These are phyloP conservation scores for Fabrea salina DNA, from an alignment of 169 alveolate genomes.

Conservation along the genomic window DNA sequence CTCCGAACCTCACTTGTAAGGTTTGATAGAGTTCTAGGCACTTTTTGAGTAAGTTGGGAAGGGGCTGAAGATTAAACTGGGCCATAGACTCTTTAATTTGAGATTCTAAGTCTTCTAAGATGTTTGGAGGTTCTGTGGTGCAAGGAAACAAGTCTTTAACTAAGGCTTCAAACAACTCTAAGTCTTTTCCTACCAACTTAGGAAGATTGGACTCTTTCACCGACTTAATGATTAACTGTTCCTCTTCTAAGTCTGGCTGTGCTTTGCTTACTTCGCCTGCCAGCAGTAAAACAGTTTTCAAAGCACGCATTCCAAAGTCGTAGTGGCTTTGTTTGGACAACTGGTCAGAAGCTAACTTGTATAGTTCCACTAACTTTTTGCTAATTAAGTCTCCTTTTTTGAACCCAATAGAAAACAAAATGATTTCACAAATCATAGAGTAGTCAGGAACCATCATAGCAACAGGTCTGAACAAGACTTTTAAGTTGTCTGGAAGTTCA, in stretches of 20 bases:
- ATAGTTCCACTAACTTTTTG: conserved; percentile 77
- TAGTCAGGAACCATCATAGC: conserved; percentile 88
- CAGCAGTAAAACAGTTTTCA: conserved; percentile 80
- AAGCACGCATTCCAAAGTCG: conserved; percentile 87
- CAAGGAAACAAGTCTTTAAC: conserved; percentile 82
- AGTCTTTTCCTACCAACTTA: conserved; percentile 78
- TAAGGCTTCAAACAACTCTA: conserved; percentile 75
- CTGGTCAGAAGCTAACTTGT: conserved; percentile 80
- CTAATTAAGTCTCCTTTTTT: conserved; percentile 57
- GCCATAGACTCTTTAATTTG: conserved; percentile 46
- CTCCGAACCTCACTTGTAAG: conserved; percentile 68
- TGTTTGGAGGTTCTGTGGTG: conserved; percentile 70
- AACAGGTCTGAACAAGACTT: conserved; percentile 81
- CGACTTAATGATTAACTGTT: conserved; percentile 78
- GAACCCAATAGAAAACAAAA: conserved; percentile 73
- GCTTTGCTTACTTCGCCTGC: conserved; percentile 82
- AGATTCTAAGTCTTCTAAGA: conserved; percentile 57
- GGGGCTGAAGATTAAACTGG: conserved; percentile 31
- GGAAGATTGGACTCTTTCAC: conserved; percentile 86
- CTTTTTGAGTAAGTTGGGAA: conserved; percentile 57
- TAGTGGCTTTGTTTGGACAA: too few species aligned
- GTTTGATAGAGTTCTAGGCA: conserved; percentile 70
- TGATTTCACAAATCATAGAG: conserved; percentile 75
- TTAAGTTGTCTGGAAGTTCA: conserved; percentile 81
- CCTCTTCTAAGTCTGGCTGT: conserved; percentile 63